A percentile compares a stretch with the other conserved stretches of the same genome.
Evolutionary conservation across 1,284 basidiomycete genomes (phyloP).

Genomic region (Leccinum pachyderme): DNA sequence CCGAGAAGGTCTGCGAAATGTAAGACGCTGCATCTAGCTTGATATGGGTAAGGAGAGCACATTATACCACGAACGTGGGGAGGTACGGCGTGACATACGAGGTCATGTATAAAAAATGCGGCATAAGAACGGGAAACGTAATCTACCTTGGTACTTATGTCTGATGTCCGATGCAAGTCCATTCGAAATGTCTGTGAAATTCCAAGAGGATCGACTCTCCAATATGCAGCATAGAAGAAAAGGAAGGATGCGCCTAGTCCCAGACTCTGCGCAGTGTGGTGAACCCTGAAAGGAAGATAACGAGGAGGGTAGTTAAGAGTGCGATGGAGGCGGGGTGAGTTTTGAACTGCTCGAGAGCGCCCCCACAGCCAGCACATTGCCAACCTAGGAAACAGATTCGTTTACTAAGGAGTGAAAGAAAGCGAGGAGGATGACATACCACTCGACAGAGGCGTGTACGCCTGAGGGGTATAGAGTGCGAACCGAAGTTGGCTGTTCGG

Average conservation of each 20-base stretch:
- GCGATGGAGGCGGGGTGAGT: conserved; percentile 67
- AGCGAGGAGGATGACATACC: conserved; percentile 41
- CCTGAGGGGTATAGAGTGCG: conserved; percentile 80
- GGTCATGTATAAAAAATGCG: conserved; percentile 20
- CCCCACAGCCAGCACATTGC: conserved; percentile 70
- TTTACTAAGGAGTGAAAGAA: conserved; percentile 5
- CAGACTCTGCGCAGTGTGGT: conserved; percentile 31
- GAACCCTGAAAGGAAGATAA: conserved; percentile 74
- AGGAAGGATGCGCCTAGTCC: conserved; percentile 19
- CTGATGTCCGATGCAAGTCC: conserved; percentile 31
- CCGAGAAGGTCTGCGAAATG: conserved; percentile 12
- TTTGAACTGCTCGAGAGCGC: conserved; percentile 45
- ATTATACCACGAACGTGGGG: conserved; percentile 23
- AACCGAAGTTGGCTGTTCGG: conserved; percentile 75
- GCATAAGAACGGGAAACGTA: conserved; percentile 23
- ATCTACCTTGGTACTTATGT: conserved; percentile 32
- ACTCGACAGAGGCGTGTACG: conserved; percentile 71
- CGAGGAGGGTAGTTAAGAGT: conserved; percentile 63
- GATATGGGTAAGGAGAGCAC: conserved; percentile 14
- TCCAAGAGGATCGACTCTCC: conserved; percentile 9
- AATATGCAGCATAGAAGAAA: conserved; percentile 1
- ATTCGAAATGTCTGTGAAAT: conserved; percentile 22
- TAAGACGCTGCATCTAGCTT: conserved; percentile 4
- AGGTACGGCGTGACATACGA: conserved; percentile 13
- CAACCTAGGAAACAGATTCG: conserved; percentile 52